A percentile compares a stretch with the other conserved stretches of the same genome.
phyloP scores from a whole-genome alignment of 23 red algal genomes.

The Gracilaria domingensis region DNA sequence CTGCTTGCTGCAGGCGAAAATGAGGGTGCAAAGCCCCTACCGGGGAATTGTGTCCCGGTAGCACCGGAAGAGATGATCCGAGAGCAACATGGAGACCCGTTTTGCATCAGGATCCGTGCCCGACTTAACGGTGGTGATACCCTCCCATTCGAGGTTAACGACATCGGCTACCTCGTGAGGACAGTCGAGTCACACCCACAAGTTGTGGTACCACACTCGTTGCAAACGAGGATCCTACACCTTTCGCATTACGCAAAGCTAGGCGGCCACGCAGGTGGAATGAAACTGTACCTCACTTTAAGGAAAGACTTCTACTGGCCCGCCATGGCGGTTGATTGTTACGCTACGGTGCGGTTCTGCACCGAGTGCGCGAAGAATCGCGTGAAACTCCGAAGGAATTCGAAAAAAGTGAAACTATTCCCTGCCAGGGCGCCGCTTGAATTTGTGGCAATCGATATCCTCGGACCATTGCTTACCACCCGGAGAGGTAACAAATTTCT shows the following conservation, averaged over 20 bases:
- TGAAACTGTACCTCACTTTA: not conserved
- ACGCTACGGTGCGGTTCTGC: not conserved
- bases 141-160: not conserved
- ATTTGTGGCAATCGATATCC: too few relatives aligned
- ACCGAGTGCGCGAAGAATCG: not conserved
- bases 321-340: not conserved
- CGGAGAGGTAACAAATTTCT: too few relatives aligned
- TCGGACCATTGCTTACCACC: too few relatives aligned
- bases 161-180: too few relatives aligned
- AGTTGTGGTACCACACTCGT: too few relatives aligned
- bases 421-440: too few relatives aligned
- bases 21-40: not conserved
- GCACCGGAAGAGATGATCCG: not conserved
- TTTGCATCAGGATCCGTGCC: not conserved
- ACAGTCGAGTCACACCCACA: too few relatives aligned
- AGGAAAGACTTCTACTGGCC: not conserved
- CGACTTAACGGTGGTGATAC: not conserved
- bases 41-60: not conserved
- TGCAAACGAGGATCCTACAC: too few relatives aligned
- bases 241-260: not conserved
- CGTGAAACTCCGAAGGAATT: not conserved
- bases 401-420: not conserved
- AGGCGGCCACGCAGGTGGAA: not conserved
- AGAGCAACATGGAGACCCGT: not conserved
- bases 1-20: not conserved